phyloP scores from a whole-genome alignment of 2,329 filamentous ascomycete genomes.

The Coniosporium tulheliwenetii region DNA sequence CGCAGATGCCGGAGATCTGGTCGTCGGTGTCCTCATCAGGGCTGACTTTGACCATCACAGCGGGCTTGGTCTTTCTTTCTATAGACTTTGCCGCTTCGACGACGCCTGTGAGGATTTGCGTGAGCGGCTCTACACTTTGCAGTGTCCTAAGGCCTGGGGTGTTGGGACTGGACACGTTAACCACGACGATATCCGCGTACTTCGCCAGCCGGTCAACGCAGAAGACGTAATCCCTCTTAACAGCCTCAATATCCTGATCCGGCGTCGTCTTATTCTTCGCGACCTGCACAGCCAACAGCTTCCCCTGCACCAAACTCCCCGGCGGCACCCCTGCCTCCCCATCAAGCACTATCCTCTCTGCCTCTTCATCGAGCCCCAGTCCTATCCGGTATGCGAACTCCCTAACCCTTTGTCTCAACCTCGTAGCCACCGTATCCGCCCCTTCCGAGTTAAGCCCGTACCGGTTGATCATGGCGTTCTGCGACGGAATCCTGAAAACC shows the following conservation, averaged over 20 bases:
- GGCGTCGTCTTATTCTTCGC: slow-evolving; percentile 94
- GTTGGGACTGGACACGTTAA: slow-evolving; percentile 95
- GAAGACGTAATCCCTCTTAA: slow-evolving; percentile 69
- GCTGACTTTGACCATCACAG: slow-evolving; percentile 95
- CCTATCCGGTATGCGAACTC: slow-evolving; percentile 59
- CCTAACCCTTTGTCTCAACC: slow-evolving; percentile 61
- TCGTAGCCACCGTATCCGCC: slow-evolving; percentile 70
- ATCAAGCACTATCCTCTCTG: slow-evolving; percentile 59
- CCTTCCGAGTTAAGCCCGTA: slow-evolving; percentile 91
- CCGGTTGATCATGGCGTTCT: slow-evolving; percentile 84
- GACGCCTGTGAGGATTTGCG: slow-evolving; percentile 64
- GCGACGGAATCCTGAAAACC: slow-evolving; percentile 70
- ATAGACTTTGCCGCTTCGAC: slow-evolving; percentile 60
- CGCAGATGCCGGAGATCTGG: slow-evolving; percentile 77
- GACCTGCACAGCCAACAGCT: slow-evolving; percentile 76
- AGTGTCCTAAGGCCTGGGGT: slow-evolving; percentile 80
- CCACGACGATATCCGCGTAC: slow-evolving; percentile 91
- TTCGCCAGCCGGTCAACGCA: slow-evolving; percentile 69
- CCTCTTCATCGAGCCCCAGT: slow-evolving; percentile 43
- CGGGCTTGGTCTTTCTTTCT: slow-evolving; percentile 55
- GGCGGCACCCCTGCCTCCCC: slow-evolving; percentile 64
- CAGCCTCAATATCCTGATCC: slow-evolving; percentile 68
- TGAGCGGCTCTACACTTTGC: slow-evolving; percentile 72
- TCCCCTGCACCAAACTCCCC: slow-evolving; percentile 61
- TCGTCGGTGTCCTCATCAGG: slow-evolving; percentile 80